Evolutionary conservation across 225 moss, liverwort and hornwort genomes (phyloP), one percentile per base, ranked within the genome.

Genomic region (Bryoerythrophyllum caledonicum): DNA sequence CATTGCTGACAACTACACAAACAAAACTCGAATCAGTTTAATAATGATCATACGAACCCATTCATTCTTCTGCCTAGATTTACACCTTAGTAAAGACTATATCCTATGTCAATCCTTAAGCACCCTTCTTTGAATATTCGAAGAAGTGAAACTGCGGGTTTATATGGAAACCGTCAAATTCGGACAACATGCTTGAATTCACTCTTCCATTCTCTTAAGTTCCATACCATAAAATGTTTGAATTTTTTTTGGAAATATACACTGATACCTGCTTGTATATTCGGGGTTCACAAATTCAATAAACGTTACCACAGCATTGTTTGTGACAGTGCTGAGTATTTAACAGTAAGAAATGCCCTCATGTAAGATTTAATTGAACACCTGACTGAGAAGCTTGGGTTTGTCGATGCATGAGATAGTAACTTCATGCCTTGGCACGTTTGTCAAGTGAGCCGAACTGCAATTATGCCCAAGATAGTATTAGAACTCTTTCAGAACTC

Each of bases 341-440:
- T 30, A 67, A 61, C 49, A 44, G 10, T 40, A n/a, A 73, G 25
- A 52, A 70, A 54, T 80, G 13, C 25, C 52, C 44, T 34, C 44
- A 51, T 32, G 44, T 60, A 41, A 32, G 35, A 59, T 52, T 62
- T 71, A 57, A 79, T 59, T 60, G 76, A 78, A 76, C 74, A 94
- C 96, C 94, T 97, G 96, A 79, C 92, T 94, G 40, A 97, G 87
- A 80, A 97, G 96, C 87, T 97, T 97, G 57, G 96, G 96, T 80
- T 92, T 97, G 84, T 97, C 94, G 60, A 97, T 78, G 24, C 92
- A 94, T 72, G 96, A 94, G 67, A 94, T 90, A 35, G 87, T 91
- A 52, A 97, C 91, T 90, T 97, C 96, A 83, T 97, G 94, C 91
- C 94, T 97, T 28, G 96, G 94, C 75, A 91, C 84, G 67, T 90